phyloP scores from a whole-genome alignment of 768 basidiomycete species.

The Mycena galericulata region DNA sequence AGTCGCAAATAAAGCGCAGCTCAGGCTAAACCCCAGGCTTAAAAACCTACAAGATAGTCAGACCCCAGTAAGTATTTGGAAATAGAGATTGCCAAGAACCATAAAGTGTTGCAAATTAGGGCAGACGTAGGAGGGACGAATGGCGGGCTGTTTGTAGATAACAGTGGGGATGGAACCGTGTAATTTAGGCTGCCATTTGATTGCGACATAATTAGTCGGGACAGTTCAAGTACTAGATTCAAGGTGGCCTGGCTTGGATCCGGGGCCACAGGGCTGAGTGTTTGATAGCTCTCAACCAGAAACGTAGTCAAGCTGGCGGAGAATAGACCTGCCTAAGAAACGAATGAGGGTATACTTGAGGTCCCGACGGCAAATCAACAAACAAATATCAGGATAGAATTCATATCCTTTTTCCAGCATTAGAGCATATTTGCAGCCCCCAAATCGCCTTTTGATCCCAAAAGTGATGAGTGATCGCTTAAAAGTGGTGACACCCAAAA shows the following conservation, averaged over 20 bases:
- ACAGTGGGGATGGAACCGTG: neutral
- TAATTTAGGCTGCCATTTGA: conserved; percentile 11
- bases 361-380: neutral
- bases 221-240: conserved; percentile 15
- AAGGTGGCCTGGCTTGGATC: conserved; percentile 30
- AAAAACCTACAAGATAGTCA: conserved; percentile 48
- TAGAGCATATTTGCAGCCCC: no score
- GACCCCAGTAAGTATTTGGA: no score
- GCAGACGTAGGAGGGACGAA: conserved; percentile 45
- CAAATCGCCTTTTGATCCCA: no score
- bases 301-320: conserved; percentile 45
- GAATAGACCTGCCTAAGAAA: conserved; percentile 43
- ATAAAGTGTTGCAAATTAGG: conserved; percentile 54
- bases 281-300: conserved; percentile 39
- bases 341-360: neutral
- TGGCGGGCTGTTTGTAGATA: conserved; percentile 14
- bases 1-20: conserved; percentile 56
- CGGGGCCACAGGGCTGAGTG: conserved; percentile 32
- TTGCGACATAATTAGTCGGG: conserved; percentile 26
- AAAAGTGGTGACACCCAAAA: no score
- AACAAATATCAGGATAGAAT: conserved; percentile 33
- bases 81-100: conserved; percentile 48
- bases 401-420: conserved; percentile 34
- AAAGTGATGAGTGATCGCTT: no score
- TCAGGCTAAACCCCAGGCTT: conserved; percentile 56